A percentile compares a stretch with the other conserved stretches of the same genome.
Evolutionary conservation across 768 basidiomycete species (phyloP).

Genomic region (Hemileccinum rubropunctum): DNA sequence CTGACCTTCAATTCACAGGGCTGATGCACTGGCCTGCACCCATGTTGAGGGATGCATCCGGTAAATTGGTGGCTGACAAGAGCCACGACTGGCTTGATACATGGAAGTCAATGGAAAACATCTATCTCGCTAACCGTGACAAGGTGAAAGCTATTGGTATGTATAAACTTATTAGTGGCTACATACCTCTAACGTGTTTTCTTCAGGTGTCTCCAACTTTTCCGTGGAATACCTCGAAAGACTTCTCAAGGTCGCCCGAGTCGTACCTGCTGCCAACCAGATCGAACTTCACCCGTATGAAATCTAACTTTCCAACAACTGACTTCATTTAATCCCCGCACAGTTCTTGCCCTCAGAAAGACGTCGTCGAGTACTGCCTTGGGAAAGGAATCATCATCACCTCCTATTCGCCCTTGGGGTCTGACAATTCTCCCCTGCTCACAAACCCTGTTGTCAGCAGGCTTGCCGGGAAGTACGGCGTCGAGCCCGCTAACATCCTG

Average conservation of each 20-base stretch:
- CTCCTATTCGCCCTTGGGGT: constrained; percentile 76
- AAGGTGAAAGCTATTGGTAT: constrained; percentile 73
- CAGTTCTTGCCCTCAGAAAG: constrained; percentile 62
- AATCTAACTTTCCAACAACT: neutral
- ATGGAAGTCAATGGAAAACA: constrained; percentile 71
- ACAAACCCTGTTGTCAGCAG: constrained; percentile 52
- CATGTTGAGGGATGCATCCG: constrained; percentile 45
- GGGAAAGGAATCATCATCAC: constrained; percentile 63
- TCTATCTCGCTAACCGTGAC: constrained; percentile 58
- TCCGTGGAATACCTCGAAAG: constrained; percentile 59
- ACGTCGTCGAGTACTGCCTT: constrained; percentile 57
- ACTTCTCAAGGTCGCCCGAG: constrained; percentile 49
- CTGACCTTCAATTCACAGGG: constrained; percentile 72
- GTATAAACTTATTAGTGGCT: neutral
- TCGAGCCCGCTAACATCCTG: constrained; percentile 58
- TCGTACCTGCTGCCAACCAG: constrained; percentile 76
- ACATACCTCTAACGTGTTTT: neutral
- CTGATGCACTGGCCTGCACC: constrained; percentile 82
- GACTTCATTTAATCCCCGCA: constrained; percentile 6
- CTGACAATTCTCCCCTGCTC: constrained; percentile 62
- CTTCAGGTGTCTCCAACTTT: constrained; percentile 62
- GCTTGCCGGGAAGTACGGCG: constrained; percentile 58
- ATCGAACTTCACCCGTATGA: constrained; percentile 68
- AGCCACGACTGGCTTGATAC: constrained; percentile 65
- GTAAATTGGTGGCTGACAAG: constrained; percentile 42